These are phyloP conservation scores for Gliomastix tumulicola DNA, from an alignment of 2,329 filamentous ascomycete species.

Conservation along the genomic window DNA sequence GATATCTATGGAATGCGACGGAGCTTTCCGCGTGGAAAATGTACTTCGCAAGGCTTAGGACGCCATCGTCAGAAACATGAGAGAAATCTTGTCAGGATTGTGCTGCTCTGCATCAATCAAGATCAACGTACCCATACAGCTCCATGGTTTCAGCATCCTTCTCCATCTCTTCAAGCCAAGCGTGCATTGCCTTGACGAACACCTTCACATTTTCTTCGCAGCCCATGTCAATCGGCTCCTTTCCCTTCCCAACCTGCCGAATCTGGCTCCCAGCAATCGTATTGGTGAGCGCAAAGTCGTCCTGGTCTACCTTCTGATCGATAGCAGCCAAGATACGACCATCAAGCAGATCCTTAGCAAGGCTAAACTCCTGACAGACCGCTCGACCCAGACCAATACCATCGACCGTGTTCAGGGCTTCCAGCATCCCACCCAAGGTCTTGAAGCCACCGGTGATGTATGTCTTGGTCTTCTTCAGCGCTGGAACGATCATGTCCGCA, in stretches of 20 bases:
- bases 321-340: neutral
- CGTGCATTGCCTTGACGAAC: neutral
- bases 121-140: constrained; percentile 1
- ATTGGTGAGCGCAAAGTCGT: constrained; percentile 2
- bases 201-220: neutral
- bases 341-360: constrained; percentile 18
- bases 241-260: neutral
- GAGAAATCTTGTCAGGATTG: no score
- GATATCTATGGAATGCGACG: no score
- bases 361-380: constrained; percentile 19
- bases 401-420: constrained; percentile 49
- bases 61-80: no score
- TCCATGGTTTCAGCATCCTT: neutral
- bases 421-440: constrained; percentile 48
- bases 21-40: no score
- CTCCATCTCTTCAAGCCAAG: neutral
- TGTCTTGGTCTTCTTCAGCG: constrained; percentile 37
- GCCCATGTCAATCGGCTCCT: neutral
- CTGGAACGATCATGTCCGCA: constrained; percentile 19
- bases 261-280: constrained; percentile 1
- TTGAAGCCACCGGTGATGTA: constrained; percentile 55
- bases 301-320: neutral
- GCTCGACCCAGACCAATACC: constrained; percentile 49
- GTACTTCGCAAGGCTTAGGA: no score
- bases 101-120: no score